Evolutionary conservation across 208 protist genomes (phyloP), one percentile per base, ranked within the genome.

Genomic region (Endotrypanum monterogeii): DNA sequence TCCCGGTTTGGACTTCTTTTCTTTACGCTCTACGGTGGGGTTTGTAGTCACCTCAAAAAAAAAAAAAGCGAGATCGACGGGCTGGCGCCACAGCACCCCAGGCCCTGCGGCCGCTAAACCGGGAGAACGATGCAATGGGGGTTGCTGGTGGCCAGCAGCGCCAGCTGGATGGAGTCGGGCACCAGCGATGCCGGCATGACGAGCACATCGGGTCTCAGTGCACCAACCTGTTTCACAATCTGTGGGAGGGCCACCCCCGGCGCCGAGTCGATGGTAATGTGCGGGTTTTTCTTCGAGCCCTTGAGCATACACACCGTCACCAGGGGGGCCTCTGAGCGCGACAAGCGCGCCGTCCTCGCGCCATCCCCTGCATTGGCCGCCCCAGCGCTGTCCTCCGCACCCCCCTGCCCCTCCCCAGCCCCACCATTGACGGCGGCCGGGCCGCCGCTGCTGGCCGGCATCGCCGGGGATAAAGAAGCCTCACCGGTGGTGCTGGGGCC

Each of bases 111-210:
- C 30, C 18, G 46, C 1, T 32, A 79, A 23, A 58, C 57, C n/a
- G 90, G 91, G 50, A 96, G 76, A 20, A 93, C 67, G 9, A 94
- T 52, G 74, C 85, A 86, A 76, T 96, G 91, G 1, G 83, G 87
- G 57, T 91, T 93, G 54, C 69, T 65, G 46, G 82, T 73, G 1
- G 79, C 48, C 48, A 96, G 70, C 7, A 96, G 72, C 44, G 89
- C 83, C 39, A 87, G 55, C 52, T 89, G 85, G 41, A 96, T 71
- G 37, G 82, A 56, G 25, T 82, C 74, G n/a, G 87, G 84, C 14
- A 84, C 77, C 5, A 74, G 83, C 16, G 80, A 76, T 1, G 48
- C 74, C 8, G 89, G 71, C 16, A 89, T 58, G 35, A 96, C 83
- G 14, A 91, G 54, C 23, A 93, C 80, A 52, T 96, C 87, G 6